Evolutionary conservation across 2,329 filamentous ascomycete species (phyloP).

Genomic region (Metarhizium robertsii): DNA sequence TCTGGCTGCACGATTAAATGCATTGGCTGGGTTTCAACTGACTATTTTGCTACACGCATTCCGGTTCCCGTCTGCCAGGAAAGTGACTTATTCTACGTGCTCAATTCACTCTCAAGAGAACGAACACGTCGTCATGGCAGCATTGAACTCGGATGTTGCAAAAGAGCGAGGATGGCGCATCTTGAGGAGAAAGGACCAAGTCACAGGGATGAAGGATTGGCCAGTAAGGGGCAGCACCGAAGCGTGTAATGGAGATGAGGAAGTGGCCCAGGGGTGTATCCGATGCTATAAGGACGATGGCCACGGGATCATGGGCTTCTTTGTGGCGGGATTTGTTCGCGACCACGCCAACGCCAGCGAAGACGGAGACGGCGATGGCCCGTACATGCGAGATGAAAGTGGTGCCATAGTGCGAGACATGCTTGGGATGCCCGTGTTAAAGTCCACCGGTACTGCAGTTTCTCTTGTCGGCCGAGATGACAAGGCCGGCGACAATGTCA

Average conservation of each 20-base stretch:
- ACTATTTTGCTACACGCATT: conserved; percentile 78
- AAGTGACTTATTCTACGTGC: conserved; percentile 89
- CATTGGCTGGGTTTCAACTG: conserved; percentile 74
- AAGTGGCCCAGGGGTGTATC: conserved; percentile 65
- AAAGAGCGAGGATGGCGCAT: conserved; percentile 65
- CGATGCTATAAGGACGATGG: conserved; percentile 73
- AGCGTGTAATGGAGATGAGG: conserved; percentile 37
- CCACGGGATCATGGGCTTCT: conserved; percentile 88
- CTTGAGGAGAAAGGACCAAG: conserved; percentile 62
- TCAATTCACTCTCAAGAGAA: conserved; percentile 84
- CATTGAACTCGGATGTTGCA: conserved; percentile 60
- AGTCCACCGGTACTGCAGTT: conserved; percentile 23
- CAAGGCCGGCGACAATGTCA: conserved; percentile 3
- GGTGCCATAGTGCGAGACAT: conserved; percentile 39
- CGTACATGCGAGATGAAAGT: conserved; percentile 44
- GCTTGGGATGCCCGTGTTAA: conserved; percentile 28
- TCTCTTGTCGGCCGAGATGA: conserved; percentile 13
- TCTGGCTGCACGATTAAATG: conserved; percentile 55
- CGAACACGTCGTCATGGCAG: conserved; percentile 69
- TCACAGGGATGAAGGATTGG: conserved; percentile 69
- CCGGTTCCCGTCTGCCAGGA: conserved; percentile 62
- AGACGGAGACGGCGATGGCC: conserved; percentile 28
- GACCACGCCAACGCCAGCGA: conserved; percentile 9
- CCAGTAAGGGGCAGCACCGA: conserved; percentile 50
- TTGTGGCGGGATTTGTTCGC: conserved; percentile 73